Base-by-base conservation (phyloP, 495 filamentous ascomycete genomes). In the Penicillium silybi region DNA sequence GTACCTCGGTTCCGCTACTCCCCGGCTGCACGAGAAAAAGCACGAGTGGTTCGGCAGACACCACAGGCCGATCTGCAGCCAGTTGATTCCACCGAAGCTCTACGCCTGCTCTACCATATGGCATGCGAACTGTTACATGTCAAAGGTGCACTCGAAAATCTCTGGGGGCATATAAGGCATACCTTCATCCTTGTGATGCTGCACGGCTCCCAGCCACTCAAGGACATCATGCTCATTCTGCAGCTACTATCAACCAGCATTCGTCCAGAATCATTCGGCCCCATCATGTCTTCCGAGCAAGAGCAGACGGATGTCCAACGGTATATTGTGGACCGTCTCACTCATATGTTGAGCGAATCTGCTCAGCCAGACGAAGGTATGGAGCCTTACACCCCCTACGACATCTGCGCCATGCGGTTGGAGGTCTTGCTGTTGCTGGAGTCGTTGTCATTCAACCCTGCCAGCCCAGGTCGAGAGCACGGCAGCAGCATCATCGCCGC, bases 101-200 rank as follows among this genome's bases (percentile, higher is more conserved):
- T 89, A 7, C 68, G 72, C 26, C 58, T 88, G 23, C 70, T 89
- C 4, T 75, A 84, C 45, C 63, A 75, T 18, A 73, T 87, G 26
- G 80, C 80, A n/a, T 67, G 74, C 16, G 73, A 71, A 34, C 72
- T 80, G 59, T 45, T 74, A 25, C 70, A 73, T 48, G 54, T 68
- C 15, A 58, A 71, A 11, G 62, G 64, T 17, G 70, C 70, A 4
- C 63, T 80, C 6, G 64, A 73, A 7, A 58, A 56, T 18, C 84
- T 88, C 58, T 90, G 86, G 86, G 69, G 70, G 41, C 56, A 66
- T 22, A 77, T 87, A 39, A 75, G 82, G 15, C 77, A 79, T 45
- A 81, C 84, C 18, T 87, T 87, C 63, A 73, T 84, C 16, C 60
- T 88, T 16, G 76, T 86, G 63, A 80, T 86, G 70, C 68, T 89